phyloP scores from a whole-genome alignment of 345 rosid species.

The Erysimum cheiranthoides region DNA sequence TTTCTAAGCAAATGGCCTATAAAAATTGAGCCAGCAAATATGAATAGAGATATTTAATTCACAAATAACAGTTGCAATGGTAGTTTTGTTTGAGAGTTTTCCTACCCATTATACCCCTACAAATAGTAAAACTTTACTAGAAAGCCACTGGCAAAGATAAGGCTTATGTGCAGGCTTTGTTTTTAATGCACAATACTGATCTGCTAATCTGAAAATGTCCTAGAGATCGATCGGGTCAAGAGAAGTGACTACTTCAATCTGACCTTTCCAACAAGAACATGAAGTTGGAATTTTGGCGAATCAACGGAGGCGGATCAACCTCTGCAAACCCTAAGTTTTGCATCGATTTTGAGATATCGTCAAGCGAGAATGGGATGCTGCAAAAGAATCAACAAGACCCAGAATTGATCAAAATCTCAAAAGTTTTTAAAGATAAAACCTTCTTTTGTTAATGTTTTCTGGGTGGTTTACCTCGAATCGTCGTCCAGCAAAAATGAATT shows the following conservation, averaged over 20 bases:
- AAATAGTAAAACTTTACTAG: constrained; percentile 25
- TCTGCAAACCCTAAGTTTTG: constrained; percentile 72
- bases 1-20: constrained; percentile 17
- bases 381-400: constrained; percentile 32
- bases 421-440: not conserved
- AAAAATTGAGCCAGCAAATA: constrained; percentile 17
- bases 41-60: too few relatives aligned
- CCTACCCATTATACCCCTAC: constrained; percentile 4
- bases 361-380: constrained; percentile 94
- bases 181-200: constrained; percentile 32
- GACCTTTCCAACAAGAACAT: constrained; percentile 81
- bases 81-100: not conserved
- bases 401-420: not conserved
- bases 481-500: constrained; percentile 89
- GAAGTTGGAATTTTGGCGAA: constrained; percentile 83
- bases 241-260: constrained; percentile 50
- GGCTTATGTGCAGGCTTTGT: constrained; percentile 29
- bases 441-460: constrained; percentile 7
- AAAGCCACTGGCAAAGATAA: constrained; percentile 28
- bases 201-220: constrained; percentile 34
- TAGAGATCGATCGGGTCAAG: constrained; percentile 35
- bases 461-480: constrained; percentile 71
- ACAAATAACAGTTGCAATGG: constrained; percentile 24
- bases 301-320: constrained; percentile 82
- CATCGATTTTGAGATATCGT: constrained; percentile 85